Percentiles rank a stretch among this genome's conserved stretches.
Evolutionary conservation across 2,329 filamentous ascomycete genomes (phyloP).

Genomic region (Hirsutella minnesotensis): DNA sequence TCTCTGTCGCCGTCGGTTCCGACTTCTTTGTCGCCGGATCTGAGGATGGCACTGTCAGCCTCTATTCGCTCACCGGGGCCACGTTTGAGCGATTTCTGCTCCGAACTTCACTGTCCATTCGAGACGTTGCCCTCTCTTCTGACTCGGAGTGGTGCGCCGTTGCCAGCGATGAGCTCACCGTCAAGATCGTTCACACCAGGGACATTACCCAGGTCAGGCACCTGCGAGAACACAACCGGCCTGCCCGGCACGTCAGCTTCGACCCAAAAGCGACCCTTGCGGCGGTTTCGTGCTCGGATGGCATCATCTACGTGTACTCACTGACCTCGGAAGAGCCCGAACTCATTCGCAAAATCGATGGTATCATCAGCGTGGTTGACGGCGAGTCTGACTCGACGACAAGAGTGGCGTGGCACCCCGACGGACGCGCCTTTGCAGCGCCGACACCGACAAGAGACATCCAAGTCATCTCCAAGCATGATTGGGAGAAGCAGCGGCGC

Average conservation of each 20-base stretch:
- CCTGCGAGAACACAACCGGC: conserved; percentile 70
- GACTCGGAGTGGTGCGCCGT: conserved; percentile 85
- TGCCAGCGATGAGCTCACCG: conserved; percentile 88
- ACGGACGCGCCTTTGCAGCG: conserved; percentile 80
- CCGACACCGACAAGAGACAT: conserved; percentile 74
- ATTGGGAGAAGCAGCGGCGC: conserved; percentile 75
- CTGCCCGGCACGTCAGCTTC: conserved; percentile 87
- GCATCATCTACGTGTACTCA: conserved; percentile 82
- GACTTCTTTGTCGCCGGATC: conserved; percentile 80
- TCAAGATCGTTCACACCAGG: conserved; percentile 75
- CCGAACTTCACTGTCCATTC: conserved; percentile 72
- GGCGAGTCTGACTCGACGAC: conserved; percentile 62
- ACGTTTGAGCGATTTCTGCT: conserved; percentile 71
- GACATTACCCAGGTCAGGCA: conserved; percentile 68
- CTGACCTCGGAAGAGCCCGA: conserved; percentile 67
- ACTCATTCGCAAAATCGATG: conserved; percentile 73
- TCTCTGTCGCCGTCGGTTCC: conserved; percentile 63
- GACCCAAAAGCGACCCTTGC: conserved; percentile 67
- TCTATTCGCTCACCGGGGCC: conserved; percentile 70
- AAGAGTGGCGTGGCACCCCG: conserved; percentile 79
- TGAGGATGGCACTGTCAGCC: conserved; percentile 91
- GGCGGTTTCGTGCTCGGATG: conserved; percentile 77
- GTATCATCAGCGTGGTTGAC: conserved; percentile 69
- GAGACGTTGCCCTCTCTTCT: conserved; percentile 72
- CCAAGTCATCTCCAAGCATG: conserved; percentile 73